These are phyloP conservation scores for Phoenix dactylifera DNA, from an alignment of 176 grass and related monocot species.

Conservation along the genomic window DNA sequence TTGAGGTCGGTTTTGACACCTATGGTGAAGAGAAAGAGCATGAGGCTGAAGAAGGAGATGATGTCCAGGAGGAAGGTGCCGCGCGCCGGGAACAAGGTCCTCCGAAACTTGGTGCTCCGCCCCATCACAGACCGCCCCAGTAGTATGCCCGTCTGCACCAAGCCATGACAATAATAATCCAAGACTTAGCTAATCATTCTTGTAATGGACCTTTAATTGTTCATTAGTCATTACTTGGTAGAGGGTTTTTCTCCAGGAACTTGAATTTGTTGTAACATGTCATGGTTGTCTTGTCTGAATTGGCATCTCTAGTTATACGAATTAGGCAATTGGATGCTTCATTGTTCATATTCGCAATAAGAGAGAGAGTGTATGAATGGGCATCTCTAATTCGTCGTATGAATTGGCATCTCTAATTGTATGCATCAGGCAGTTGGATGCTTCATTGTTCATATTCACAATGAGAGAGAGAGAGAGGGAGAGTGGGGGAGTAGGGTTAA, in stretches of 20 bases:
- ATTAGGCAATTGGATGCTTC: no score
- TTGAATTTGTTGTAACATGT: no score
- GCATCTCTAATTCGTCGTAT: no score
- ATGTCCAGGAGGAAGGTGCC: slow-evolving; percentile 48
- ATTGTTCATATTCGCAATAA: no score
- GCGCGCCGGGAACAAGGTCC: slow-evolving; percentile 40
- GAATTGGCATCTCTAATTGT: no score
- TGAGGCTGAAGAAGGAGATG: slow-evolving; percentile 46
- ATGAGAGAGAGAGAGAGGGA: not conserved
- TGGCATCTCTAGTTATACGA: no score
- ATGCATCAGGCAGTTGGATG: not conserved
- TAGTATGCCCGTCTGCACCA: slow-evolving; percentile 34
- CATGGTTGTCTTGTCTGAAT: no score
- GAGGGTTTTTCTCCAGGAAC: no score
- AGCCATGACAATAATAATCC: not conserved
- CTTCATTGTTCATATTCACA: not conserved
- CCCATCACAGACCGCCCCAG: slow-evolving; percentile 47
- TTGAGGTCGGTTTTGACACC: slow-evolving; percentile 62
- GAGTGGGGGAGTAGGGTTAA: not conserved
- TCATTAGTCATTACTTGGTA: no score
- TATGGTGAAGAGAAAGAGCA: slow-evolving; percentile 68
- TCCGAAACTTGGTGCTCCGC: slow-evolving; percentile 22
- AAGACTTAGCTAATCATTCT: no score
- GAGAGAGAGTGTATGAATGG: no score
- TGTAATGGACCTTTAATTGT: no score